A percentile compares a stretch with the other conserved stretches of the same genome.
Conservation (phyloP, 2,329 filamentous ascomycete species). For the Beauveria brongniartii region DNA sequence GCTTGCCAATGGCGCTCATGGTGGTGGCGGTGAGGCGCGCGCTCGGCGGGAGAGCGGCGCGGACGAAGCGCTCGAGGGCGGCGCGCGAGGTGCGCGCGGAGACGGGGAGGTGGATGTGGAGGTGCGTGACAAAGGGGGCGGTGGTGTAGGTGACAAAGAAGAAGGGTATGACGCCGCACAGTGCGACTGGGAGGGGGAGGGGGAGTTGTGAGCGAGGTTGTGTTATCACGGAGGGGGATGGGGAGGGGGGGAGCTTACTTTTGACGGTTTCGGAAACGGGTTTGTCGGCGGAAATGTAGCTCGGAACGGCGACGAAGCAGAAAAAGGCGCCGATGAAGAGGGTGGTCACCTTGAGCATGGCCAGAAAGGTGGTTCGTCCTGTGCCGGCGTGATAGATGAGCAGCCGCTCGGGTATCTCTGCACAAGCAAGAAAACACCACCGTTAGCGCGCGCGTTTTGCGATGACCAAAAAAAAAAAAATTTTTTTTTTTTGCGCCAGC, state of each 20-base stretch:
- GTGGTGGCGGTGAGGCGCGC: slow-evolving; percentile 44
- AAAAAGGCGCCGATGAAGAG: slow-evolving; percentile 63
- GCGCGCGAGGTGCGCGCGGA: slow-evolving; percentile 54
- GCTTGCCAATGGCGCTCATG: slow-evolving; percentile 47
- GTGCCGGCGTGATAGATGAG: slow-evolving; percentile 72
- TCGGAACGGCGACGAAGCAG: slow-evolving; percentile 53
- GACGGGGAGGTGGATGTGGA: slow-evolving; percentile 61
- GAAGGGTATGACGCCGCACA: slow-evolving; percentile 57
- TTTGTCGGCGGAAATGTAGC: slow-evolving; percentile 39
- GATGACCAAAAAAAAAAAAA: too few relatives aligned
- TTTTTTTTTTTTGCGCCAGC: background rate
- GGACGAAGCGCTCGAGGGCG: slow-evolving; percentile 45
- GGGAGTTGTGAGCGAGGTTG: background rate
- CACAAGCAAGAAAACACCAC: background rate
- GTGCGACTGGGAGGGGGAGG: slow-evolving; percentile 34
- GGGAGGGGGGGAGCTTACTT: slow-evolving; percentile 23
- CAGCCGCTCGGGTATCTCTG: slow-evolving; percentile 49
- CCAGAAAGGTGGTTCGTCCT: slow-evolving; percentile 57
- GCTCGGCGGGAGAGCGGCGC: slow-evolving; percentile 35
- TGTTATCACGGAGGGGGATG: slow-evolving; percentile 5
- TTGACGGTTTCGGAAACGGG: slow-evolving; percentile 26
- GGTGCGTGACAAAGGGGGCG: slow-evolving; percentile 62
- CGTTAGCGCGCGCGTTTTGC: background rate
- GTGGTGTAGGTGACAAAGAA: slow-evolving; percentile 56
- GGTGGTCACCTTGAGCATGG: slow-evolving; percentile 61